Evolutionary conservation across 2,329 filamentous ascomycete species (phyloP).

Genomic region (Metarhizium anisopliae): DNA sequence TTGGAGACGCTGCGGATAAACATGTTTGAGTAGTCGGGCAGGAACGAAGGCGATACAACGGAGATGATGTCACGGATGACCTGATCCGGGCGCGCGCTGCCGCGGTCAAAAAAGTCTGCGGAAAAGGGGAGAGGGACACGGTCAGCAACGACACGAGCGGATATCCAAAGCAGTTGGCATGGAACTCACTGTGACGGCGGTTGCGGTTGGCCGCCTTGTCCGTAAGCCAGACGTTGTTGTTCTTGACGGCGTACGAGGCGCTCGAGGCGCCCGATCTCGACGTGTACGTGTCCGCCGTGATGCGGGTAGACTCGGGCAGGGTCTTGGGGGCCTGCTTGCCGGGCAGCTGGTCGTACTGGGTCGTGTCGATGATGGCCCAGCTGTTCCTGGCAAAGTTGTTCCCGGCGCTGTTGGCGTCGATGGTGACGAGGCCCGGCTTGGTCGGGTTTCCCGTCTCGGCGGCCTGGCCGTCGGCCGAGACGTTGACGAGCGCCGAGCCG

Average conservation of each 20-base stretch:
- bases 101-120: slow-evolving; percentile 7
- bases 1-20: background rate
- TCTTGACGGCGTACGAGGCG: background rate
- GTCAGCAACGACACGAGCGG: too few species aligned
- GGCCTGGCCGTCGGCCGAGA: background rate
- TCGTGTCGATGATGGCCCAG: slow-evolving; percentile 7
- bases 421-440: background rate
- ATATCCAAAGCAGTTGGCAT: too few species aligned
- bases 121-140: background rate
- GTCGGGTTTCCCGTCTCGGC: background rate
- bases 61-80: slow-evolving; percentile 2
- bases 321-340: slow-evolving; percentile 1
- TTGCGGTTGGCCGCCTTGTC: slow-evolving; percentile 6
- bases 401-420: background rate
- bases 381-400: slow-evolving; percentile 1
- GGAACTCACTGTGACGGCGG: slow-evolving; percentile 5
- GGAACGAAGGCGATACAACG: background rate
- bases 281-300: too few species aligned
- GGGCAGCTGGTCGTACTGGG: slow-evolving; percentile 6
- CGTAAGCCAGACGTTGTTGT: slow-evolving; percentile 5
- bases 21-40: background rate
- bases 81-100: slow-evolving; percentile 4
- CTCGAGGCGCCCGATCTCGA: background rate
- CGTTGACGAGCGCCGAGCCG: slow-evolving; percentile 1
- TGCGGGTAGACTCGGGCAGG: background rate